These are phyloP conservation scores for Reticulascus tulasneorum DNA, from an alignment of 2,329 filamentous ascomycete genomes.

Conservation along the genomic window DNA sequence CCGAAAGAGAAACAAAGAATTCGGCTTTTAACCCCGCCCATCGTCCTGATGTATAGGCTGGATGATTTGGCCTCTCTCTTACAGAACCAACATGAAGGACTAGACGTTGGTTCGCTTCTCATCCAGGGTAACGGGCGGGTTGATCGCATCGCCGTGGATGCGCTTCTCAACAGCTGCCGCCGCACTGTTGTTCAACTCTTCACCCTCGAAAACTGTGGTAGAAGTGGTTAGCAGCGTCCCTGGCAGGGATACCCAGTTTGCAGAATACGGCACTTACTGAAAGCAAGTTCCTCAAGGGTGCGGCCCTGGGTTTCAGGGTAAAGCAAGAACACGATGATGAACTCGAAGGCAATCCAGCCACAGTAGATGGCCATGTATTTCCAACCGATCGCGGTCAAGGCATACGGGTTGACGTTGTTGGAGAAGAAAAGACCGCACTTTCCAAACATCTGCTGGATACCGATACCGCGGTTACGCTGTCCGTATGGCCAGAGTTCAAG, in stretches of 20 bases:
- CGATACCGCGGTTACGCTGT: conserved; percentile 53
- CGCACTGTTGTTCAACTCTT: conserved; percentile 31
- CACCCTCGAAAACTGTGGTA: conserved; percentile 34
- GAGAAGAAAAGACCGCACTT: conserved; percentile 35
- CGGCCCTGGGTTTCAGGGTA: conserved; percentile 84
- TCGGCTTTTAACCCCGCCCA: no score
- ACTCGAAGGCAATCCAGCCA: conserved; percentile 37
- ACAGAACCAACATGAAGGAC: no score
- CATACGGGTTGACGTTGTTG: conserved; percentile 41
- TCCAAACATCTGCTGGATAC: conserved; percentile 52
- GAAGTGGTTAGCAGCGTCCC: conserved; percentile 7
- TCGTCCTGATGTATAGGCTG: no score
- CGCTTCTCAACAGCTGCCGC: conserved; percentile 35
- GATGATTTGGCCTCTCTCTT: no score
- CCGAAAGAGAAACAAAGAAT: no score
- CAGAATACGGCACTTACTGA: conserved; percentile 33
- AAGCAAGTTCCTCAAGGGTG: conserved; percentile 64
- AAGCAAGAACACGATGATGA: conserved; percentile 65
- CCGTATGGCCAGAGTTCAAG: conserved; percentile 58
- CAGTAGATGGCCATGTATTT: conserved; percentile 40
- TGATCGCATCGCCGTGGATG: no score
- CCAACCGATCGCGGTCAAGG: conserved; percentile 34
- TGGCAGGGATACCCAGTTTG: neutral
- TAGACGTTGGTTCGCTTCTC: no score
- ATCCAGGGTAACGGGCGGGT: no score